These are phyloP conservation scores for Saturnispora galanensis DNA, from an alignment of 805 yeast species.

Conservation along the genomic window DNA sequence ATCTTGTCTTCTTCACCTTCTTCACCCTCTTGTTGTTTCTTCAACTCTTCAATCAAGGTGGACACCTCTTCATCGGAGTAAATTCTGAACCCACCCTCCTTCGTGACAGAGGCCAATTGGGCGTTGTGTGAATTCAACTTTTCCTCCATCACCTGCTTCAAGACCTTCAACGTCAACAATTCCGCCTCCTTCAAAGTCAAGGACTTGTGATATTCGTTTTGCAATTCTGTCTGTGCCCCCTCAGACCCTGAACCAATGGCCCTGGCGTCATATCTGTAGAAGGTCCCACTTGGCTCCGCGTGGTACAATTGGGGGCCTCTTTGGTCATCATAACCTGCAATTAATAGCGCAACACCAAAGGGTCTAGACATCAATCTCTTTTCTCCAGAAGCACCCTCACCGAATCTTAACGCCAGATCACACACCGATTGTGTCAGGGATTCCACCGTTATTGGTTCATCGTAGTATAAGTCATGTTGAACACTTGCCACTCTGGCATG, in stretches of 20 bases:
- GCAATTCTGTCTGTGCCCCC: constrained; percentile 97
- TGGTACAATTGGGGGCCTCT: constrained; percentile 95
- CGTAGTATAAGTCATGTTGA: constrained; percentile 81
- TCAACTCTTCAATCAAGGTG: constrained; percentile 65
- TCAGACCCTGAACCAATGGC: constrained; percentile 99
- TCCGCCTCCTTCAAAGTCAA: constrained; percentile 91
- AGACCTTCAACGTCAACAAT: constrained; percentile 71
- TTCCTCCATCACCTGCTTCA: constrained; percentile 99
- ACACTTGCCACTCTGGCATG: constrained; percentile 89
- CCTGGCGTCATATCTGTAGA: constrained; percentile 94
- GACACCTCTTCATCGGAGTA: constrained; percentile 79
- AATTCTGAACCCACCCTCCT: constrained; percentile 74
- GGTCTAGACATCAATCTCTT: constrained; percentile 96
- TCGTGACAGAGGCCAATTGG: constrained; percentile 88
- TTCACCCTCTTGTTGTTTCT: constrained; percentile 53
- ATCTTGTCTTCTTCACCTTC: constrained; percentile 9
- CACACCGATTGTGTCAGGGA: constrained; percentile 93
- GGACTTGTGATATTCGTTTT: constrained; percentile 91
- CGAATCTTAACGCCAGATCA: constrained; percentile 91
- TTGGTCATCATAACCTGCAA: constrained; percentile 89
- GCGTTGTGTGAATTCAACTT: constrained; percentile 91
- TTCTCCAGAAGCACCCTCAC: constrained; percentile 96
- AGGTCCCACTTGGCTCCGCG: constrained; percentile 99
- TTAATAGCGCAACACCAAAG: constrained; percentile 92
- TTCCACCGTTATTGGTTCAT: constrained; percentile 88